phyloP scores from a whole-genome alignment of 345 rosid species.

The Linum usitatissimum region DNA sequence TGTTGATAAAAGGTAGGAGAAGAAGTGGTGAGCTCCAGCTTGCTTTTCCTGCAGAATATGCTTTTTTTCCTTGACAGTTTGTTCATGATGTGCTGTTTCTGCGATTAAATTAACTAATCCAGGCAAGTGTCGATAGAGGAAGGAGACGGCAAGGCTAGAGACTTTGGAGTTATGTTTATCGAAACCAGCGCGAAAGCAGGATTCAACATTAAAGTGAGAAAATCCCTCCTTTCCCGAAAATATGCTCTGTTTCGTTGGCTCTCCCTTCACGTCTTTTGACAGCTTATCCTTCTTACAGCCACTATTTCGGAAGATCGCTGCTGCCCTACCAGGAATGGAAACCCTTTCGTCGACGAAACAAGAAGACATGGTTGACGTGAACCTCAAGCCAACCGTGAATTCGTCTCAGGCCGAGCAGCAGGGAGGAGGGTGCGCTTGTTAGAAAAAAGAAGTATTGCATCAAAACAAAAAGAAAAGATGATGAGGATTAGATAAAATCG shows the following conservation, averaged over 20 bases:
- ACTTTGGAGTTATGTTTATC: constrained; percentile 76
- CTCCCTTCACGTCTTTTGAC: not conserved
- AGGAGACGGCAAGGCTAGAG: constrained; percentile 78
- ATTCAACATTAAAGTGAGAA: constrained; percentile 74
- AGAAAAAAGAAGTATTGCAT: constrained; percentile 8
- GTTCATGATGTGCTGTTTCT: constrained; percentile 1
- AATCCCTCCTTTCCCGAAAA: not conserved
- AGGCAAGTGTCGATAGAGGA: constrained; percentile 98
- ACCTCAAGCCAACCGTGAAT: constrained; percentile 60
- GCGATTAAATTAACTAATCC: constrained; percentile 9
- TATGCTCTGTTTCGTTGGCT: not conserved
- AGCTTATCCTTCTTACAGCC: constrained; percentile 30
- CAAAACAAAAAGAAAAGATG: not conserved
- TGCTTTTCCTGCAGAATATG: too few relatives aligned
- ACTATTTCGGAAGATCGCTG: constrained; percentile 83
- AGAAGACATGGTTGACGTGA: constrained; percentile 96
- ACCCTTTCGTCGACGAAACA: constrained; percentile 71
- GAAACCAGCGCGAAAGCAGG: constrained; percentile 97
- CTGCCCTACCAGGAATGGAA: constrained; percentile 96
- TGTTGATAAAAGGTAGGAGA: constrained; percentile 22
- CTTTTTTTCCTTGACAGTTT: too few relatives aligned
- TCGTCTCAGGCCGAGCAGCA: constrained; percentile 70
- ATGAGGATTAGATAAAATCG: not conserved
- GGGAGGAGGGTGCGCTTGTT: constrained; percentile 84
- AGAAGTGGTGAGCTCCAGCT: not conserved